Evolutionary conservation across 192 early-diverging fungal genomes (phyloP), one percentile per base, ranked within the genome.

Genomic region (Umbelopsis vinacea): DNA sequence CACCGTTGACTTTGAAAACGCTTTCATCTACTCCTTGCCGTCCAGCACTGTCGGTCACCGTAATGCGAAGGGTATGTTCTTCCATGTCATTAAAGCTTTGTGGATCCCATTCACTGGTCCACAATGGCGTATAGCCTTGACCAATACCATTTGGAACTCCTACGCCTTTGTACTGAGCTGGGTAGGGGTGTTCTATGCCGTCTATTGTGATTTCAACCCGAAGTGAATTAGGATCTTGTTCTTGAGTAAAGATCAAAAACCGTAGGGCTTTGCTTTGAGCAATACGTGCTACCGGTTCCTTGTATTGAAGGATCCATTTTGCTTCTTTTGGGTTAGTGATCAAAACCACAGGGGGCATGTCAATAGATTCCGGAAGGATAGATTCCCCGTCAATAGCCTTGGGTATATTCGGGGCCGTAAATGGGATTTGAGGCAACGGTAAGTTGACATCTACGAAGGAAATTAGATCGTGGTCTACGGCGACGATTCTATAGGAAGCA

Each of bases 311-410:
- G 52, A 89, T 66, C 73, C 86, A 97, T 26, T 90, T 82, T 0
- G 90, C 89, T 71, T 97, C 93, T 67, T 97, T 95, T 38, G 96
- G 96, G 67, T 94, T 93, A 0, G 96, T 95, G 14, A 95, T 85
- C 17, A 96, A 77, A 11, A 97, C 85, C 0, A 95, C 82, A 3
- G 96, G 96, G 23, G 89, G 81, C 11, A 71, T 57, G 5, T 57
- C 33, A 15, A 82, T 19, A 4, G 68, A 68, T 5, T 75, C 77
- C 45, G 89, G 81, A 67, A 76, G 71, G 10, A 60, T 47, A 11
- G 57, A 29, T n/a, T 69, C 29, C 14, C 54, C 48, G 29, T 74
- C 63, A 52, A 87, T 52, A 5, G 77, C 37, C 26, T 72, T 52
- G 29, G 74, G 40, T 22, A 69, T 72, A 21, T 26, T 14, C 14